Evolutionary conservation across 805 yeast species (phyloP).

Genomic region (Monosporozyma yasuniensis): DNA sequence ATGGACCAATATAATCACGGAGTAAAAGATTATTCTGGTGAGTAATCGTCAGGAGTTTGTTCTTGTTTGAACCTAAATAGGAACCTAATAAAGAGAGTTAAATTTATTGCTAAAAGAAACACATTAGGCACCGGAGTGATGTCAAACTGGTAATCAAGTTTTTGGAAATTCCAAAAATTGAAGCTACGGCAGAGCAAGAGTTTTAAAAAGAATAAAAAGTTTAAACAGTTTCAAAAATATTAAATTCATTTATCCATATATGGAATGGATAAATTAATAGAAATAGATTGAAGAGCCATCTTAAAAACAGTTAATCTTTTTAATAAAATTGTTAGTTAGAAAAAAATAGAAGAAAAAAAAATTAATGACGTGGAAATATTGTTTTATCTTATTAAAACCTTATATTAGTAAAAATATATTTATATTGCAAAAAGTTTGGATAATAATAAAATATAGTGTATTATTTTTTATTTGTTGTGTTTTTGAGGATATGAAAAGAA

Average conservation of each 20-base stretch:
- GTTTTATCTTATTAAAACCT: constrained; percentile 10
- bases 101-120: background rate
- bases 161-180: background rate
- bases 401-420: constrained; percentile 7
- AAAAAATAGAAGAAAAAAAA: constrained; percentile 2
- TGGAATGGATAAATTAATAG: background rate
- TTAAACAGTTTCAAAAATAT: background rate
- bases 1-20: constrained; percentile 58
- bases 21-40: constrained; percentile 45
- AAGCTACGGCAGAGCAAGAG: background rate
- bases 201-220: background rate
- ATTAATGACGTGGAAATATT: constrained; percentile 6
- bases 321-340: background rate
- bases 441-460: background rate
- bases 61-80: constrained; percentile 83
- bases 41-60: constrained; percentile 47
- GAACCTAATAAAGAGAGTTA: constrained; percentile 29
- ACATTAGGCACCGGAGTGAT: constrained; percentile 15
- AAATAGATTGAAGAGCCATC: background rate
- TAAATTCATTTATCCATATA: background rate
- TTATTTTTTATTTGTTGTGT: background rate
- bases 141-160: constrained; percentile 8
- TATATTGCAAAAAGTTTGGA: constrained; percentile 1
- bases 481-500: background rate
- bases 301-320: background rate